Evolutionary conservation across 345 rosid genomes (phyloP).

Genomic region (Pistacia atlantica): DNA sequence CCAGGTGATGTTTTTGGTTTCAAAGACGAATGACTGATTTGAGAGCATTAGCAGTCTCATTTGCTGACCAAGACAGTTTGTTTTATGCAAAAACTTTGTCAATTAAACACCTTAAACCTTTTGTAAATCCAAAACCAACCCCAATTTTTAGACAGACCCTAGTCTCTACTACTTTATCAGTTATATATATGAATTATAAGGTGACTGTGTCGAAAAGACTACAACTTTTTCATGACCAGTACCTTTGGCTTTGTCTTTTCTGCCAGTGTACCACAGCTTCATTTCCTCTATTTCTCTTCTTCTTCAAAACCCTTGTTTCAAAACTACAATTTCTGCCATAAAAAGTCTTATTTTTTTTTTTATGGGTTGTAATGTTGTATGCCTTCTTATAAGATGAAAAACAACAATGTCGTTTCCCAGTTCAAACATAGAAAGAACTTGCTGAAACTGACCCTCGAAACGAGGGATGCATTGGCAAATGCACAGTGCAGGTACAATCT

Average conservation of each 20-base stretch:
- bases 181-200: background rate
- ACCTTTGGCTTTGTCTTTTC: constrained; percentile 7
- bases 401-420: constrained; percentile 27
- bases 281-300: background rate
- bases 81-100: background rate
- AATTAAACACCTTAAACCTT: background rate
- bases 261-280: background rate
- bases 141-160: background rate
- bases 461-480: constrained; percentile 40
- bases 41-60: background rate
- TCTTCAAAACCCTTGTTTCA: background rate
- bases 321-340: background rate
- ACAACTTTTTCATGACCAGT: constrained; percentile 19
- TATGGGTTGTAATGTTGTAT: no score
- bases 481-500: constrained; percentile 47
- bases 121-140: constrained; percentile 5
- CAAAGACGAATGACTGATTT: background rate
- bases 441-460: constrained; percentile 37
- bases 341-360: constrained; percentile 1
- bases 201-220: constrained; percentile 6
- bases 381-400: no score
- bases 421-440: constrained; percentile 44
- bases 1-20: background rate
- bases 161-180: constrained; percentile 3
- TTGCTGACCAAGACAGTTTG: constrained; percentile 7